Conservation (phyloP, 306 rosid species). For the Sesbania bispinosa region DNA sequence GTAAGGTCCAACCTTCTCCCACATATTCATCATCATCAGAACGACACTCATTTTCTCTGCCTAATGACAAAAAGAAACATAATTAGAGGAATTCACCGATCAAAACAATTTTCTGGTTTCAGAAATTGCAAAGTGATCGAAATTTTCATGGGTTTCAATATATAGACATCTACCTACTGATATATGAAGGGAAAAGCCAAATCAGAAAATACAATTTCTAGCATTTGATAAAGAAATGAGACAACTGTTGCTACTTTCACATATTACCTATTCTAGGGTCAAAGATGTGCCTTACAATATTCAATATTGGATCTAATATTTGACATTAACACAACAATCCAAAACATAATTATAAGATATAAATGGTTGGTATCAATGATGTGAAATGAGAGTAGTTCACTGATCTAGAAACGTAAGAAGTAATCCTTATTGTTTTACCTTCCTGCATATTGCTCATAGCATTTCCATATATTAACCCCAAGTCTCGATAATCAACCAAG, state of each 20-base stretch:
- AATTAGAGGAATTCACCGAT: constrained; percentile 1
- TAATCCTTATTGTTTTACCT: constrained; percentile 29
- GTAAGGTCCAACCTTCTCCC: too few species aligned
- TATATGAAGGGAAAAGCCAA: neutral
- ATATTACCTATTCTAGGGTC: neutral
- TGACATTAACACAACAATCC: neutral
- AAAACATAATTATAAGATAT: neutral
- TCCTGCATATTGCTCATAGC: constrained; percentile 31
- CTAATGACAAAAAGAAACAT: constrained; percentile 11
- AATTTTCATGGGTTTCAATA: neutral
- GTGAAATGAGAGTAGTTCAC: constrained; percentile 10
- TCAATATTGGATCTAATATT: neutral
- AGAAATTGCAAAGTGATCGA: neutral
- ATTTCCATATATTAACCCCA: constrained; percentile 43
- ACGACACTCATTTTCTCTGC: constrained; percentile 31
- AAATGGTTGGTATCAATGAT: neutral
- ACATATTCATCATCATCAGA: too few species aligned
- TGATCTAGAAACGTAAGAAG: constrained; percentile 14
- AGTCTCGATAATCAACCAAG: constrained; percentile 41
- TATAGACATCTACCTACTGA: neutral
- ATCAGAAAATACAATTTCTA: neutral
- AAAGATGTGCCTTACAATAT: neutral
- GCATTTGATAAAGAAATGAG: neutral
- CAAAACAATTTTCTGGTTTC: neutral
- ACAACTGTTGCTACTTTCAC: neutral